Conservation (phyloP, 257 asterid genomes). For the Capsicum rhomboideum region DNA sequence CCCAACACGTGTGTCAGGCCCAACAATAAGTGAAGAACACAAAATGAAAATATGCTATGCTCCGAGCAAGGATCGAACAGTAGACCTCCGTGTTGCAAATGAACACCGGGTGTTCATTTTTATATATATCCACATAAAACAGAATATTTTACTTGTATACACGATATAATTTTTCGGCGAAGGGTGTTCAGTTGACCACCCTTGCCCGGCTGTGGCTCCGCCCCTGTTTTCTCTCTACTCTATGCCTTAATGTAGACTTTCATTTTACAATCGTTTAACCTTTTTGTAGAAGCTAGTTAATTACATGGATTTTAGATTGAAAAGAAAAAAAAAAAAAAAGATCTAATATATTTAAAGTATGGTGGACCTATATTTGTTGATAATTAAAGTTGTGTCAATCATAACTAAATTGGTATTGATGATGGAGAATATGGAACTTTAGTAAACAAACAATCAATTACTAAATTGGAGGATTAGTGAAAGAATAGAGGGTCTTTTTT, state of each 20-base stretch:
- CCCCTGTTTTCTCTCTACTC: background rate
- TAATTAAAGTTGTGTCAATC: constrained; percentile 20
- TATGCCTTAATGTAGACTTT: background rate
- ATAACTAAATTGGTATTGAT: constrained; percentile 6
- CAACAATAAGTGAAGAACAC: too few species aligned
- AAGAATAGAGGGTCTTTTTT: background rate
- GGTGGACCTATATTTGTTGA: background rate
- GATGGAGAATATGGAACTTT: constrained; percentile 14
- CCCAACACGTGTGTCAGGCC: too few species aligned
- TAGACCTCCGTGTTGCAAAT: too few species aligned
- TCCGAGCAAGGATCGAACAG: too few species aligned
- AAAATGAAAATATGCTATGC: too few species aligned
- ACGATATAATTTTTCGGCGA: too few species aligned
- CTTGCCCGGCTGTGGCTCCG: too few species aligned
- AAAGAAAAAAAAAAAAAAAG: background rate
- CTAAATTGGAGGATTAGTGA: constrained; percentile 25
- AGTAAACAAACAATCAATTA: constrained; percentile 18
- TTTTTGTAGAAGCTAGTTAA: background rate
- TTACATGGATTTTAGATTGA: background rate
- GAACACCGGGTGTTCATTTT: too few species aligned
- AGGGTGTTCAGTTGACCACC: too few species aligned
- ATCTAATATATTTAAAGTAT: background rate
- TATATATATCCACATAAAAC: too few species aligned
- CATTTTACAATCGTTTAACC: background rate
- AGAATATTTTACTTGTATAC: too few species aligned